A percentile compares a stretch with the other conserved stretches of the same genome.
phyloP scores from a whole-genome alignment of 225 moss, liverwort and hornwort genomes.

The Pseudisothecium myosuroides region DNA sequence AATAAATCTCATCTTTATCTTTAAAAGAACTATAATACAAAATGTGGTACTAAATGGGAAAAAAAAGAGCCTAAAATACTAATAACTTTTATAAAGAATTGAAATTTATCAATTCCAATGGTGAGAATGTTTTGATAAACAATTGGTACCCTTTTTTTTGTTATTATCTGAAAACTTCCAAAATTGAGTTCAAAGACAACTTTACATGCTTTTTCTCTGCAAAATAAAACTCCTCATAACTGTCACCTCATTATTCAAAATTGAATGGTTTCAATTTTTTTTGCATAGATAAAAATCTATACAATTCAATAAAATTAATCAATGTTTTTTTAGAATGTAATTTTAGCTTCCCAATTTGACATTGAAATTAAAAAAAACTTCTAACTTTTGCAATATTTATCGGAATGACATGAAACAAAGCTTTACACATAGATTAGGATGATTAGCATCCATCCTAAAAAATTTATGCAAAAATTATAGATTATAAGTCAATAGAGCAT shows the following conservation, averaged over 20 bases:
- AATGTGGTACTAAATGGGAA: neutral
- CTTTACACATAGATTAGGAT: neutral
- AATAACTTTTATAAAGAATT: neutral
- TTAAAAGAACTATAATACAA: neutral
- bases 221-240: neutral
- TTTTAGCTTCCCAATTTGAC: fast-evolving
- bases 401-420: neutral
- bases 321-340: neutral
- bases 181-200: neutral
- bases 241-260: too few species aligned
- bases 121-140: neutral
- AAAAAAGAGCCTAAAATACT: neutral
- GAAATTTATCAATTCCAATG: neutral
- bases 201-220: fast-evolving
- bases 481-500: neutral
- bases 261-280: neutral
- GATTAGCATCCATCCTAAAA: too few species aligned
- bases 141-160: neutral
- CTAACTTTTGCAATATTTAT: neutral
- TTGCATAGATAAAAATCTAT: neutral
- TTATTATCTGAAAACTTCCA: neutral
- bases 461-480: neutral
- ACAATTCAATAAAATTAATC: neutral
- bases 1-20: fast-evolving
- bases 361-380: neutral